Base-by-base conservation (phyloP, 2,329 filamentous ascomycete genomes). In the Didymellaceae sp. region DNA sequence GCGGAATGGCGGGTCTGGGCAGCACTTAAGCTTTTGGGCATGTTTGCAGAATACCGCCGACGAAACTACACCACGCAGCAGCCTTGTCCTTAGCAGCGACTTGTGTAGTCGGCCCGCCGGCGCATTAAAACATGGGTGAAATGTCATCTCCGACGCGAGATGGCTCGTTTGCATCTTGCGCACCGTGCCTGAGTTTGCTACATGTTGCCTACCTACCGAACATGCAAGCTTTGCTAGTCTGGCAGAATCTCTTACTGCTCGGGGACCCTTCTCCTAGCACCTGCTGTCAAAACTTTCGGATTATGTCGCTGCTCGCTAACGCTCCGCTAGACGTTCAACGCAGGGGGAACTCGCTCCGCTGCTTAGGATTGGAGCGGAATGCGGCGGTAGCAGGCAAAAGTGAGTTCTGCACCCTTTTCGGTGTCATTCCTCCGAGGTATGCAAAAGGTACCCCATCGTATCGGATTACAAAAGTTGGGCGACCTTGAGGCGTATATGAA, bases 231-330 rank as follows among this genome's bases (percentile, higher is more conserved):
- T 39, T 30, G 45, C 24, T 51, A 52, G 48, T 37, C 16, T 21
- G 35, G 32, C 25, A 31, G 35, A 52, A 32, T 26, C 5, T 10
- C 9, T 32, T 13, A 5, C 11, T 13, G 11, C 10, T 28, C 26
- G 10, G 10, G 8, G 22, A 32, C 24, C 24, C 22, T 21, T 28
- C 7, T 3, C 22, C 4, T 37, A 42, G 48, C 42, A 16, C 4
- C 35, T 42, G 37, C 48, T 52, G 42, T 52, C 48, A 45, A 33
- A 37, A 46, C 42, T 37, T 38, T 37, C 28, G 6, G 11, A 21
- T 21, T 28, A 17, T 30, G n/a, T 14, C 16, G 30, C 32, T 22
- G 5, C 7, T 2, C 39, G 24, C 41, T 35, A 37, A 38, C n/a
- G 10, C 31, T 25, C 21, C 11, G 37, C 41, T 24, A 37, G 9